A percentile compares a stretch with the other conserved stretches of the same genome.
Evolutionary conservation across 805 yeast species (phyloP).

Genomic region (Suhomyces tanzawaensis): DNA sequence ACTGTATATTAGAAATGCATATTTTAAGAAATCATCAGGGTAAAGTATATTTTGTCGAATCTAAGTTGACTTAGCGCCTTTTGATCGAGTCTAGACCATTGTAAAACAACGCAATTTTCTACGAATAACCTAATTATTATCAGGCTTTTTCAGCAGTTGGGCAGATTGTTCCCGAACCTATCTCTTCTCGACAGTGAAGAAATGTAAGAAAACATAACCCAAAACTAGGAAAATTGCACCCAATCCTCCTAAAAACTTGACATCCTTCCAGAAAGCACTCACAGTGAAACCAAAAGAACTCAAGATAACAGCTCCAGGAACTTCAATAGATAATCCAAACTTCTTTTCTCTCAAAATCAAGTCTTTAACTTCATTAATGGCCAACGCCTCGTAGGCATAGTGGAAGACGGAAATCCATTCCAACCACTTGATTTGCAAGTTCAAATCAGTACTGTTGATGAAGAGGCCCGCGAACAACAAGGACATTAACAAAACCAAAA

Average conservation of each 20-base stretch:
- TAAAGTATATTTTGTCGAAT: too few species aligned
- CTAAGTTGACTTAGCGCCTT: too few species aligned
- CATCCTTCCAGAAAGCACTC: slow-evolving; percentile 68
- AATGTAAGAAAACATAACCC: slow-evolving; percentile 76
- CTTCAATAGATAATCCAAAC: slow-evolving; percentile 90
- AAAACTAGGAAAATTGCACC: slow-evolving; percentile 54
- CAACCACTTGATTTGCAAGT: slow-evolving; percentile 60
- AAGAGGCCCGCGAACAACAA: slow-evolving; percentile 91
- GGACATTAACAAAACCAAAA: slow-evolving; percentile 77
- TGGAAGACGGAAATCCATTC: slow-evolving; percentile 90
- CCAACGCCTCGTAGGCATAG: slow-evolving; percentile 90
- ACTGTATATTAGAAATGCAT: too few species aligned
- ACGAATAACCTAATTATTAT: too few species aligned
- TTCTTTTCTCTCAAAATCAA: slow-evolving; percentile 82
- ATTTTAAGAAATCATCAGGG: too few species aligned
- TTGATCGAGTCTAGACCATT: too few species aligned
- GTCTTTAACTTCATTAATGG: slow-evolving; percentile 89
- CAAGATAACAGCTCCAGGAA: slow-evolving; percentile 95
- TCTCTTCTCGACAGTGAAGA: slow-evolving; percentile 72
- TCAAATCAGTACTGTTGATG: slow-evolving; percentile 69
- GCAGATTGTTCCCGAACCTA: too few species aligned
- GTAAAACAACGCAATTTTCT: too few species aligned
- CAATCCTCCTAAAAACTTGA: slow-evolving; percentile 56
- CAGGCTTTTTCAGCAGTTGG: too few species aligned
- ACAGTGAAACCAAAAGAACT: slow-evolving; percentile 94